Evolutionary conservation across 768 basidiomycete species (phyloP), one percentile per base, ranked within the genome.

Genomic region (Lactarius deliciosus): DNA sequence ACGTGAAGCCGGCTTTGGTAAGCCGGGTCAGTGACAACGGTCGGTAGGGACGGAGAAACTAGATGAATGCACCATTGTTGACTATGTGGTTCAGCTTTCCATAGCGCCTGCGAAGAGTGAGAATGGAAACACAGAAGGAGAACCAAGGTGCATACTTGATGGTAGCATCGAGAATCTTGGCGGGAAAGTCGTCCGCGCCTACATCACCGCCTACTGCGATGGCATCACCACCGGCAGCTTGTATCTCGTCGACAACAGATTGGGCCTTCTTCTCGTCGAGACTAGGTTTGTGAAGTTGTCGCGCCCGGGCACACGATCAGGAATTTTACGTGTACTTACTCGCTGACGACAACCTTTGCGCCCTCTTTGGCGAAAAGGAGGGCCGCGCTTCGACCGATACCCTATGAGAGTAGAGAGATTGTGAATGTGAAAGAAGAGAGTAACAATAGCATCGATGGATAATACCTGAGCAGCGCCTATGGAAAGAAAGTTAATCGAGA

Each of bases 21-120:
- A 63, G 30, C 50, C 28, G 16, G 36, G 45, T 47, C 43, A 11
- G 61, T 65, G 45, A 38, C 60, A 20, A 5, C 25, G 50, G 40
- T 34, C 41, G 64, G 30, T 34, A 41, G 45, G 20, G 56, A 2
- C 16, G 13, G 38, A 40, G 25, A 66, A 58, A 45, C 20, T 43
- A 36, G 57, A 25, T 28, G n/a, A 3, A 74, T 79, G 59, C 34
- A 83, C 86, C 88, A 69, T 94, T 94, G 78, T 93, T 93, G 38
- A 94, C 81, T 61, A 94, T 90, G 74, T 94, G 91, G 76, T 94
- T 92, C 59, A 94, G 86, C 74, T 91, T 90, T 30, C 91, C 92
- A 70, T 86, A 94, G 69, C 87, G 86, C 66, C 89, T 92, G 72
- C 38, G 59, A 15, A 25, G 18, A 58, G 13, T 65, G 38, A 55